Evolutionary conservation across 305 asterid genomes (phyloP).

Genomic region (Euphrasia arctica): DNA sequence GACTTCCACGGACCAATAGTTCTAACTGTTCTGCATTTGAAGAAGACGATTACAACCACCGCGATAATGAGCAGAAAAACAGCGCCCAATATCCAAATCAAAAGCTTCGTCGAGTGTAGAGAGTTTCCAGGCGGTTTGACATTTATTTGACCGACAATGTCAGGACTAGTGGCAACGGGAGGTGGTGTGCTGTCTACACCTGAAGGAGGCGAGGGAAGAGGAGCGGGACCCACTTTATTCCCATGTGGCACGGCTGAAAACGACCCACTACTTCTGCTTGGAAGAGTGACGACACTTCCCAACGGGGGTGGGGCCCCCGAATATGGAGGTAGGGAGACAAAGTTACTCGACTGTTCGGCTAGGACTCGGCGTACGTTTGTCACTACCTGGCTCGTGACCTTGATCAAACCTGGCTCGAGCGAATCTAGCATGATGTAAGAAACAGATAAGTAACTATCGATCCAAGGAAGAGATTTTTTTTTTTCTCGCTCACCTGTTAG

Average conservation of each 20-base stretch:
- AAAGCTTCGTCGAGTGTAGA: constrained; percentile 39
- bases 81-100: constrained; percentile 39
- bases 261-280: constrained; percentile 79
- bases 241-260: constrained; percentile 50
- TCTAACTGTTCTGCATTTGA: constrained; percentile 59
- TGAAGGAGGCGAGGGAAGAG: constrained; percentile 28
- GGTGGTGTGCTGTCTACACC: background rate
- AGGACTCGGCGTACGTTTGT: background rate
- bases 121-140: constrained; percentile 21
- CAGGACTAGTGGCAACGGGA: too few relatives aligned
- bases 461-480: too few relatives aligned
- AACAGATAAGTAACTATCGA: constrained; percentile 2
- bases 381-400: constrained; percentile 12
- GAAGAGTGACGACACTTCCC: constrained; percentile 36
- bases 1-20: constrained; percentile 83
- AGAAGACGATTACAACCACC: constrained; percentile 33
- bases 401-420: constrained; percentile 23
- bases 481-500: constrained; percentile 37
- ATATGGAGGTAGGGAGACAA: too few relatives aligned
- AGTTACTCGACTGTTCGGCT: too few relatives aligned
- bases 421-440: constrained; percentile 40
- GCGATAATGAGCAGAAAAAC: constrained; percentile 39
- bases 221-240: constrained; percentile 33
- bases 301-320: constrained; percentile 20
- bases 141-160: too few relatives aligned